phyloP scores from a whole-genome alignment of 352 stramenopile species.

The Salisapilia sapeloensis region DNA sequence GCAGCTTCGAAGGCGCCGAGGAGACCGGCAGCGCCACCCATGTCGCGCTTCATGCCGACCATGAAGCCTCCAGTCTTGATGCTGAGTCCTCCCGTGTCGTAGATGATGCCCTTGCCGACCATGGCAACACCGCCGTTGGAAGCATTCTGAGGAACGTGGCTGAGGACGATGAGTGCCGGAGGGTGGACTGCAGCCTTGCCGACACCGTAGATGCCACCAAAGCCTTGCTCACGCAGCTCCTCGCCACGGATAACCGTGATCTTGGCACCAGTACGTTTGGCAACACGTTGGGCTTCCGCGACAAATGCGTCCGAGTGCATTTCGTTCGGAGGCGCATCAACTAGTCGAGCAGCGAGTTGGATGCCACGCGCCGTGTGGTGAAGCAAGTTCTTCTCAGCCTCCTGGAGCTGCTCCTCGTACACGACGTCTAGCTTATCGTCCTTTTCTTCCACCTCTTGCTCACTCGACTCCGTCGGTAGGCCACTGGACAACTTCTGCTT shows the following conservation, averaged over 20 bases:
- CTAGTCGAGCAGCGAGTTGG: constrained; percentile 71
- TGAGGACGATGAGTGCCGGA: constrained; percentile 84
- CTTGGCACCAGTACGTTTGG: constrained; percentile 38
- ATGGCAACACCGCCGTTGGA: constrained; percentile 34
- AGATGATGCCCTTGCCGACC: constrained; percentile 94
- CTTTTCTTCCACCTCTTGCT: constrained; percentile 7
- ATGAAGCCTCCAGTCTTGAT: constrained; percentile 85
- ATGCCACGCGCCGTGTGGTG: constrained; percentile 67
- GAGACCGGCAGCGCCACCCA: constrained; percentile 72
- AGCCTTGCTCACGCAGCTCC: constrained; percentile 76
- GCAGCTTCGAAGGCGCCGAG: constrained; percentile 61
- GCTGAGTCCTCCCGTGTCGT: constrained; percentile 91
- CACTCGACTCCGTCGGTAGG: constrained; percentile 7
- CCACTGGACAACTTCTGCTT: constrained; percentile 19
- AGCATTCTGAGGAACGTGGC: constrained; percentile 33
- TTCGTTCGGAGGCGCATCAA: constrained; percentile 83
- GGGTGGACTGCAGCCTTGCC: constrained; percentile 80
- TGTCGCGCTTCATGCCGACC: constrained; percentile 90
- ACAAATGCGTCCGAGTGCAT: constrained; percentile 83
- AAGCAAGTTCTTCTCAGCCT: constrained; percentile 14
- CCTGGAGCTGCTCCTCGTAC: constrained; percentile 16
- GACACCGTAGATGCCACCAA: constrained; percentile 87
- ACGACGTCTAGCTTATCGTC: constrained; percentile 30
- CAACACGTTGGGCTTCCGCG: constrained; percentile 45
- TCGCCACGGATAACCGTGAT: constrained; percentile 80